Percentiles rank a stretch among this genome's conserved stretches.
Evolutionary conservation across 352 stramenopile species (phyloP).

Genomic region (Globisporangium cystogenes): DNA sequence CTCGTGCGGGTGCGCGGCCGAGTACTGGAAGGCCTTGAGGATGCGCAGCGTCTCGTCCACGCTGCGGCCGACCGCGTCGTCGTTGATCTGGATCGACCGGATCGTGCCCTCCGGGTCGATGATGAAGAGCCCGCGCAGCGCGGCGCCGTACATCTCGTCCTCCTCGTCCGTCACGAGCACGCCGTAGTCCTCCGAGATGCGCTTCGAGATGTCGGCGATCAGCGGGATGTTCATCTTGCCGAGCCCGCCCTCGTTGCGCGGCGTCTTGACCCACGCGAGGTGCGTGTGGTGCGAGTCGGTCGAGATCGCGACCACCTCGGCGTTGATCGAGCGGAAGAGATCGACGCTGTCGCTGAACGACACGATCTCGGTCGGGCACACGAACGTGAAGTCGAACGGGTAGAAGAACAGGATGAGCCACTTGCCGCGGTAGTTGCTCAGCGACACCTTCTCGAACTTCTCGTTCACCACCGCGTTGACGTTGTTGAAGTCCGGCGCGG

Average conservation of each 20-base stretch:
- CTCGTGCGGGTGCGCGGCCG: constrained; percentile 88
- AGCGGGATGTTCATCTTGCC: constrained; percentile 90
- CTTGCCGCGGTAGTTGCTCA: constrained; percentile 86
- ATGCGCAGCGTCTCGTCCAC: constrained; percentile 90
- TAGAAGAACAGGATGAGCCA: constrained; percentile 93
- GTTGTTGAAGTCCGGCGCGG: constrained; percentile 75
- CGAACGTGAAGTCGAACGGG: constrained; percentile 90
- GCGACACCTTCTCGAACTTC: constrained; percentile 78
- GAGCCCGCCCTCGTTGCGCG: constrained; percentile 86
- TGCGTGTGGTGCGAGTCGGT: constrained; percentile 89
- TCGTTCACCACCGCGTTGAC: constrained; percentile 72
- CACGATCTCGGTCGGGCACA: constrained; percentile 90
- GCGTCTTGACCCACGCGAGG: constrained; percentile 87
- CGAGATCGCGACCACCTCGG: constrained; percentile 68
- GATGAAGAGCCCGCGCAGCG: constrained; percentile 89
- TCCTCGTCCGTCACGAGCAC: constrained; percentile 69
- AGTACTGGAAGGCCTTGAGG: constrained; percentile 91
- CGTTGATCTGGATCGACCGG: constrained; percentile 87
- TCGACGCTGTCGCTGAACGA: constrained; percentile 79
- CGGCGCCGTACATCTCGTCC: constrained; percentile 64
- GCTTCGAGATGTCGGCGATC: constrained; percentile 87
- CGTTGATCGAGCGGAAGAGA: constrained; percentile 79
- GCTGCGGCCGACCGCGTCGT: constrained; percentile 84
- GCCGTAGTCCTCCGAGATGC: constrained; percentile 75
- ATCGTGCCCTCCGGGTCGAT: constrained; percentile 84